Conservation (phyloP, 805 yeast species). For the Jamesozyma gamospora region DNA sequence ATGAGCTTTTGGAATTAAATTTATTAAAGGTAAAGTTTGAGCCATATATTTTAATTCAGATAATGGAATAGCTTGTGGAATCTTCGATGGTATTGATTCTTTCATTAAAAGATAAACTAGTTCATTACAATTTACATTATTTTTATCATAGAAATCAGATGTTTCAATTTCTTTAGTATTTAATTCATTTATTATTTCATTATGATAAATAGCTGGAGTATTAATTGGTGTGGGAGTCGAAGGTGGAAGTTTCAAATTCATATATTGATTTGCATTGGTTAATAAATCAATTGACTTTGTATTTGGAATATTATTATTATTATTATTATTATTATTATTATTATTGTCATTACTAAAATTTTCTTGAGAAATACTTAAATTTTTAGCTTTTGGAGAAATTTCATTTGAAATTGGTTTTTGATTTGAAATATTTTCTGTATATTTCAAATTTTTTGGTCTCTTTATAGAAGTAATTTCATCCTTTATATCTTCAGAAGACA, state of each 20-base stretch:
- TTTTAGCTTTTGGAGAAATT: no score
- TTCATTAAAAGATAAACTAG: slow-evolving; percentile 39
- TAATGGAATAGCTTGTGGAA: slow-evolving; percentile 53
- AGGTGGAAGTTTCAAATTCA: slow-evolving; percentile 3
- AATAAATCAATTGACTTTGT: not conserved
- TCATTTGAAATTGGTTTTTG: no score
- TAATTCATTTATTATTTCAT: slow-evolving; percentile 9
- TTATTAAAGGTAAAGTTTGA: slow-evolving; percentile 77
- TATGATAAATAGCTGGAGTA: not conserved
- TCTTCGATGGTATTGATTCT: slow-evolving; percentile 42
- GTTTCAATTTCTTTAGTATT: slow-evolving; percentile 6
- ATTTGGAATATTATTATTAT: slow-evolving; percentile 1
- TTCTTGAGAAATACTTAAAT: not conserved
- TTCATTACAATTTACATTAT: slow-evolving; percentile 36
- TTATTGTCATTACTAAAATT: slow-evolving; percentile 1
- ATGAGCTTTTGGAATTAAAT: slow-evolving; percentile 73
- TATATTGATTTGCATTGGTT: not conserved
- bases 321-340: not conserved
- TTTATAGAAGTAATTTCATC: no score
- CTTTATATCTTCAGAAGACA: no score
- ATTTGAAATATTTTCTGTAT: no score
- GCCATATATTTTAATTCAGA: slow-evolving; percentile 82
- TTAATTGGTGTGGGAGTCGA: slow-evolving; percentile 9
- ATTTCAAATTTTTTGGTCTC: no score
- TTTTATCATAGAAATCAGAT: slow-evolving; percentile 22